These are phyloP conservation scores for Moesziomyces antarcticus DNA, from an alignment of 1,284 basidiomycete genomes.

Conservation along the genomic window DNA sequence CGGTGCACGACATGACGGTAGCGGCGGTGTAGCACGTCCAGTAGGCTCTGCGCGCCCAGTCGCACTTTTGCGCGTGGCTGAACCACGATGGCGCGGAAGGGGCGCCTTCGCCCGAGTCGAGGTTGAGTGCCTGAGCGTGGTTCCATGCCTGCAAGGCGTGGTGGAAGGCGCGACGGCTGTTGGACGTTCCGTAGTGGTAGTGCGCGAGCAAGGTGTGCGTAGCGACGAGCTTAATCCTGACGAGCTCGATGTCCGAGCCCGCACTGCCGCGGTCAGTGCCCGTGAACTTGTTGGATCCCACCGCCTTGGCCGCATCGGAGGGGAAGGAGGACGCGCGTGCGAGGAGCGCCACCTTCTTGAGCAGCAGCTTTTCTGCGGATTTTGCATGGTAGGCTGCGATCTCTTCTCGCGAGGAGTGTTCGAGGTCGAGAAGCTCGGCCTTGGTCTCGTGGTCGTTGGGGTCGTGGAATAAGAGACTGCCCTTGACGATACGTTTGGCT, in stretches of 20 bases:
- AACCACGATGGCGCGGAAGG: constrained; percentile 40
- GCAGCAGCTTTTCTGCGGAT: constrained; percentile 53
- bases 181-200: constrained; percentile 56
- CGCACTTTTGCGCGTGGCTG: constrained; percentile 52
- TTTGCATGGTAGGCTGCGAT: constrained; percentile 56
- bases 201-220: constrained; percentile 57
- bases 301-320: constrained; percentile 23
- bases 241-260: constrained; percentile 46
- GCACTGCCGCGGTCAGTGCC: constrained; percentile 22
- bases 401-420: constrained; percentile 47
- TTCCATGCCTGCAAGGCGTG: constrained; percentile 59
- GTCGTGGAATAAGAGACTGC: constrained; percentile 36
- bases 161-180: constrained; percentile 47
- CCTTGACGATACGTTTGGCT: constrained; percentile 52
- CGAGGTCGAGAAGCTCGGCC: constrained; percentile 41
- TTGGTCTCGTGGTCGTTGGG: constrained; percentile 46
- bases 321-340: constrained; percentile 41
- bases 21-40: constrained; percentile 56
- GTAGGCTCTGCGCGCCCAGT: constrained; percentile 59
- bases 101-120: constrained; percentile 29
- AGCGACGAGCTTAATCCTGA: constrained; percentile 56
- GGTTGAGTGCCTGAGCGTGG: constrained; percentile 45
- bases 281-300: constrained; percentile 24
- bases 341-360: constrained; percentile 38
- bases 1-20: constrained; percentile 56